A percentile compares a stretch with the other conserved stretches of the same genome.
Conservation (phyloP, 306 rosid genomes). For the Rosa chinensis region DNA sequence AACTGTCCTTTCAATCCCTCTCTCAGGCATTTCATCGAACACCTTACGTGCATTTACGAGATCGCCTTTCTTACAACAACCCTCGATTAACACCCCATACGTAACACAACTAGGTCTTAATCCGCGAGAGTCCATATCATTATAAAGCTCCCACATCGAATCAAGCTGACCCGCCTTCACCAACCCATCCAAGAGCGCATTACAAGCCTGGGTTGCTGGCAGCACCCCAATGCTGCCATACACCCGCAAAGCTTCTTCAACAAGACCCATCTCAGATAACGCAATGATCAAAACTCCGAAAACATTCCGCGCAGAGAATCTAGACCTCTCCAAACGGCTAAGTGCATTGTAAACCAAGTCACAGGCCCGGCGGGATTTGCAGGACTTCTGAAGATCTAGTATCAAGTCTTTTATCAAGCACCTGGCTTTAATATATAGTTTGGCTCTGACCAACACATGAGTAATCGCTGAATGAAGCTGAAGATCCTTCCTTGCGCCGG, state of each 20-base stretch:
- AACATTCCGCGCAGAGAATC: slow-evolving; percentile 32
- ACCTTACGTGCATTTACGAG: slow-evolving; percentile 32
- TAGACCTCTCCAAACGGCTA: slow-evolving; percentile 26
- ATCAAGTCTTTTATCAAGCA: slow-evolving; percentile 51
- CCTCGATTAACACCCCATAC: slow-evolving; percentile 53
- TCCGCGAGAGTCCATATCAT: slow-evolving; percentile 47
- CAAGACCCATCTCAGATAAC: slow-evolving; percentile 43
- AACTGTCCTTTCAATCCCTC: slow-evolving; percentile 41
- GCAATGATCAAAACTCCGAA: slow-evolving; percentile 45
- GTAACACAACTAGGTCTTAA: slow-evolving; percentile 52
- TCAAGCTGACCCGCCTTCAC: slow-evolving; percentile 42
- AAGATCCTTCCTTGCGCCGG: slow-evolving; percentile 21
- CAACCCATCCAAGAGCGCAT: slow-evolving; percentile 57
- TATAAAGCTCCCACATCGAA: slow-evolving; percentile 46
- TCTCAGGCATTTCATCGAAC: slow-evolving; percentile 60
- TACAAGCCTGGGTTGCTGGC: slow-evolving; percentile 52
- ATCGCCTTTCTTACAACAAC: slow-evolving; percentile 45
- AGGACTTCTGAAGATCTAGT: slow-evolving; percentile 36
- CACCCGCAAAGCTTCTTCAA: slow-evolving; percentile 62
- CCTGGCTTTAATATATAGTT: slow-evolving; percentile 37
- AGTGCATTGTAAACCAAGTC: slow-evolving; percentile 44
- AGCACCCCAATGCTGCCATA: slow-evolving; percentile 23
- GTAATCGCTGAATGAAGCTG: slow-evolving; percentile 38
- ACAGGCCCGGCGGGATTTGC: slow-evolving; percentile 33
- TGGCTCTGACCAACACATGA: slow-evolving; percentile 43